Base-by-base conservation (phyloP, 495 filamentous ascomycete species). In the Penicillium argentinense region DNA sequence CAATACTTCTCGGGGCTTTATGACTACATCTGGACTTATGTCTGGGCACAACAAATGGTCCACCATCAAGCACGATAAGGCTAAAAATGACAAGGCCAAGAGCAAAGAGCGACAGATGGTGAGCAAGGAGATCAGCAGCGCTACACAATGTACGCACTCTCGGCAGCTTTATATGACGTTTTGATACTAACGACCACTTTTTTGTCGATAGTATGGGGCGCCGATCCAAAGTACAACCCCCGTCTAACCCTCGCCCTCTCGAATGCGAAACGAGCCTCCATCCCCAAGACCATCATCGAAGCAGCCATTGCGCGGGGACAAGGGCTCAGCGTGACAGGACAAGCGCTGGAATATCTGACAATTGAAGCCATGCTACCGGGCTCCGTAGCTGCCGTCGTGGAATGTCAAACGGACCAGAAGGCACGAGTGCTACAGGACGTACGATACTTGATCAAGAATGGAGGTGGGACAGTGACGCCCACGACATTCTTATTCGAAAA, bases 61-160 rank as follows among this genome's bases (percentile, higher is more conserved):
- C 26, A 93, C 91, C 52, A 97, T 97, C 68, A 87, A 83, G 53
- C 95, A 99, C 63, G 88, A 91, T 69, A 99, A 99, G 66, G 88
- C 80, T 28, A 85, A 82, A 53, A 81, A 81, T 51, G 91, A 97
- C 68, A 71, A 70, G 60, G 67, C 59, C 9, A 77, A 72, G 58
- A 74, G 66, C 62, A 80, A 67, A 46, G 74, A 75, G 52, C 75
- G 68, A 17, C 68, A 72, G 28, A 64, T 72, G 36, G 47, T 83
- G 26, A 63, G 64, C 34, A 71, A 78, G 45, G 79, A 83, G 36
- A 75, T 82, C 17, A 68, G 60, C 49, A 68, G 50, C 28, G 81
- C 81, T 12, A 77, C 74, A 16, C 82, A 82, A 59, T 60, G 81
- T 81, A 62, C 32, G 68, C 13, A 33, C n/a, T 33, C 30, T 6